Evolutionary conservation across 805 yeast genomes (phyloP).

Genomic region (Nakazawaea laoshanensis): DNA sequence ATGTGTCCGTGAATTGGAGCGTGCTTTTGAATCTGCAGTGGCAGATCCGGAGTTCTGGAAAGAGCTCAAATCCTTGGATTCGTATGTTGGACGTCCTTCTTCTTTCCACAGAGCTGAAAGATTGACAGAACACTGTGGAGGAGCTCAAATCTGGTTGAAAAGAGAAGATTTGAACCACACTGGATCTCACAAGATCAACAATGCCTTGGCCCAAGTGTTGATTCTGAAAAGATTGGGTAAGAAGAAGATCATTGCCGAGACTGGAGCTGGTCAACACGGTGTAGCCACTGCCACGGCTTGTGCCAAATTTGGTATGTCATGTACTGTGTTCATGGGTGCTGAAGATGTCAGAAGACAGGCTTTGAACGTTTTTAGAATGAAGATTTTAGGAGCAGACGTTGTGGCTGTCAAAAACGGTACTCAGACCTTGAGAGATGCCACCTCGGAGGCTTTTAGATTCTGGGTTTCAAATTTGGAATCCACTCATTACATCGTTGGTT

Average conservation of each 20-base stretch:
- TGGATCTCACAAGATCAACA: slow-evolving; percentile 82
- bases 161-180: slow-evolving; percentile 93
- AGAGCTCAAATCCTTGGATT: slow-evolving; percentile 75
- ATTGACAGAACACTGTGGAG: slow-evolving; percentile 84
- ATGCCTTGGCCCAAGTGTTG: slow-evolving; percentile 75
- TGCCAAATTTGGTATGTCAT: slow-evolving; percentile 86
- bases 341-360: slow-evolving; percentile 99
- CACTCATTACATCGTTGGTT: slow-evolving; percentile 94
- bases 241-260: slow-evolving; percentile 73
- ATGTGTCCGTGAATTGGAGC: slow-evolving; percentile 83
- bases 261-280: slow-evolving; percentile 94
- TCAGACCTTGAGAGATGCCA: slow-evolving; percentile 92
- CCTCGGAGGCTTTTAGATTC: slow-evolving; percentile 90
- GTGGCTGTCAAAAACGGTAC: slow-evolving; percentile 93
- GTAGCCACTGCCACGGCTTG: slow-evolving; percentile 91
- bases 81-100: slow-evolving; percentile 96
- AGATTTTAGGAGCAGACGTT: slow-evolving; percentile 92
- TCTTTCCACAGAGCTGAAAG: slow-evolving; percentile 86
- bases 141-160: slow-evolving; percentile 95
- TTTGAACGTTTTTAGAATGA: slow-evolving; percentile 94
- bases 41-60: slow-evolving; percentile 93
- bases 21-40: slow-evolving; percentile 77
- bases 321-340: slow-evolving; percentile 98
- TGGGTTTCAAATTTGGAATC: slow-evolving; percentile 87
- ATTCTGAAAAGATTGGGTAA: slow-evolving; percentile 76